A percentile compares a stretch with the other conserved stretches of the same genome.
Evolutionary conservation across 345 rosid genomes (phyloP).

Genomic region (Hibiscus trionum): DNA sequence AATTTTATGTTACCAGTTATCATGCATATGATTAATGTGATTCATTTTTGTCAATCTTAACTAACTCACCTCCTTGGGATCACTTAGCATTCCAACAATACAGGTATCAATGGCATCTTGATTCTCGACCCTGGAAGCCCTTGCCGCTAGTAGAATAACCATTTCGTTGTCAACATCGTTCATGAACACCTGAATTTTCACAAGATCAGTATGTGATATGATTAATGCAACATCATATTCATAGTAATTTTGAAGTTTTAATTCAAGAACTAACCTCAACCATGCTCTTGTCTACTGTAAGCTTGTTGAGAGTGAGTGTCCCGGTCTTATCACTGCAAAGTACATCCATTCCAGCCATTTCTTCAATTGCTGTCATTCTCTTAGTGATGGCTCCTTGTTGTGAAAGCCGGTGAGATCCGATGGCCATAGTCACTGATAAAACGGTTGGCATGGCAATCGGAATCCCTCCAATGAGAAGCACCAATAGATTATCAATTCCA

Average conservation of each 20-base stretch:
- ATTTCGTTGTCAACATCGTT: slow-evolving; percentile 4
- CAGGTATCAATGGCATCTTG: slow-evolving; percentile 19
- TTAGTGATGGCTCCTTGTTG: slow-evolving; percentile 21
- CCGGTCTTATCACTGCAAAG: slow-evolving; percentile 20
- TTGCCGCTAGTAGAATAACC: slow-evolving; percentile 12
- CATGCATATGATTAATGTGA: not conserved
- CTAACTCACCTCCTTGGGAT: slow-evolving; percentile 24
- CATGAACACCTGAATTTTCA: slow-evolving; percentile 5
- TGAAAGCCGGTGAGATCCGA: slow-evolving; percentile 21
- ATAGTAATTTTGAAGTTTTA: not conserved
- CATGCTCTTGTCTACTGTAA: slow-evolving; percentile 14
- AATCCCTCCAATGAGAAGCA: slow-evolving; percentile 20
- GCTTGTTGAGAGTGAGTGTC: slow-evolving; percentile 20
- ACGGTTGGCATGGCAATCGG: slow-evolving; percentile 57
- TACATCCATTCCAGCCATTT: slow-evolving; percentile 61
- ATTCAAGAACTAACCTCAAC: slow-evolving; percentile 17
- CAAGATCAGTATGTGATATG: not conserved
- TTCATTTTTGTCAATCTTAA: not conserved
- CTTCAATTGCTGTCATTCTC: slow-evolving; percentile 21
- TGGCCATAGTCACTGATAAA: slow-evolving; percentile 19
- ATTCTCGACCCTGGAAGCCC: slow-evolving; percentile 16
- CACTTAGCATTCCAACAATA: slow-evolving; percentile 16
- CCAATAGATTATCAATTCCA: slow-evolving; percentile 17
- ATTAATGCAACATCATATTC: not conserved
- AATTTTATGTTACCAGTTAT: not conserved